Percentiles rank a stretch among this genome's conserved stretches.
These are phyloP conservation scores for Irpex sp. DNA, from an alignment of 1,284 basidiomycete species.

Conservation along the genomic window DNA sequence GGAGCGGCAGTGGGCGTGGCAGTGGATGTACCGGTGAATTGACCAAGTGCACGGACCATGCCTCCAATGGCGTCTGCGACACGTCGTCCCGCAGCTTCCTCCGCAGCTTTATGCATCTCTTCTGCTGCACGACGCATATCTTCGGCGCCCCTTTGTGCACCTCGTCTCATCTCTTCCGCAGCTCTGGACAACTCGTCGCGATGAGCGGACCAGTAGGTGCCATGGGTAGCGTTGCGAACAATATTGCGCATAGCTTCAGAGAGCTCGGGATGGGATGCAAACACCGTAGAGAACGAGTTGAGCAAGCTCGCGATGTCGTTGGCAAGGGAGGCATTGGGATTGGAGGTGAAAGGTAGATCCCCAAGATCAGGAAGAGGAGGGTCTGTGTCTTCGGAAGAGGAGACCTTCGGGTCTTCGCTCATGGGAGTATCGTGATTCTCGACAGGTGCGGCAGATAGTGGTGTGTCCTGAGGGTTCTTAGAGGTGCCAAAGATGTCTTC, in stretches of 20 bases:
- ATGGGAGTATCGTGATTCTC: slow-evolving; percentile 15
- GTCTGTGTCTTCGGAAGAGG: slow-evolving; percentile 34
- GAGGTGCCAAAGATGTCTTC: slow-evolving; percentile 17
- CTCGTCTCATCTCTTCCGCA: slow-evolving; percentile 45
- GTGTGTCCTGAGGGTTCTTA: slow-evolving; percentile 8
- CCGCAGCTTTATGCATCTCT: slow-evolving; percentile 43
- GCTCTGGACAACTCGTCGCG: slow-evolving; percentile 52
- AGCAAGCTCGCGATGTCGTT: slow-evolving; percentile 62
- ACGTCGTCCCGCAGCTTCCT: slow-evolving; percentile 60
- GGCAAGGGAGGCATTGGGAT: slow-evolving; percentile 48
- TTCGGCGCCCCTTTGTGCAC: slow-evolving; percentile 35
- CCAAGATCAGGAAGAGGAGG: slow-evolving; percentile 56
- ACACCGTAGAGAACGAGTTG: slow-evolving; percentile 44
- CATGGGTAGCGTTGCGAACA: slow-evolving; percentile 53
- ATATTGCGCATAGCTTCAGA: slow-evolving; percentile 63
- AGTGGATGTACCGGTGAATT: slow-evolving; percentile 21
- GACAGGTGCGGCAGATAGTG: background rate
- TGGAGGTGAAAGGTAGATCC: slow-evolving; percentile 23
- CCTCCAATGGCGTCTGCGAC: slow-evolving; percentile 62
- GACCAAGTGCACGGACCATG: slow-evolving; percentile 53
- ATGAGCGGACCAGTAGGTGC: slow-evolving; percentile 63
- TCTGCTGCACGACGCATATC: slow-evolving; percentile 36
- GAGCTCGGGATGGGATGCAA: slow-evolving; percentile 66
- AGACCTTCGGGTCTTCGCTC: slow-evolving; percentile 11
- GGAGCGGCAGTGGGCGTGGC: background rate